Evolutionary conservation across 768 basidiomycete species (phyloP).

Genomic region (Rhodotorula taiwanensis): DNA sequence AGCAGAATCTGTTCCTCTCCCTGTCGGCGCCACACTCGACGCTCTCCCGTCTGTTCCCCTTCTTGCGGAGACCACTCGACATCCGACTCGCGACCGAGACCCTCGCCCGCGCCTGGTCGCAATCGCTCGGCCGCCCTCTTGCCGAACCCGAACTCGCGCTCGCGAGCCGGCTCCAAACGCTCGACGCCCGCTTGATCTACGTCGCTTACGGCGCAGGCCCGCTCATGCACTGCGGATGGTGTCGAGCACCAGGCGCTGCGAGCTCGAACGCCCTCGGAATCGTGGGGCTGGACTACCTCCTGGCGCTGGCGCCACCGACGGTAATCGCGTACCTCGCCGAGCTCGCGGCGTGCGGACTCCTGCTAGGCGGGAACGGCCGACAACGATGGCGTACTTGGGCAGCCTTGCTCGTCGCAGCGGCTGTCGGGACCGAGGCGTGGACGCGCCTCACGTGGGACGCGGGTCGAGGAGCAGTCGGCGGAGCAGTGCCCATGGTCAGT

Average conservation of each 20-base stretch:
- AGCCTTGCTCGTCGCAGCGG: not conserved
- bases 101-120: conserved; percentile 8
- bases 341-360: conserved; percentile 4
- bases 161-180: conserved; percentile 24
- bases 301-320: conserved; percentile 9
- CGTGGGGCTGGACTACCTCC: conserved; percentile 16
- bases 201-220: conserved; percentile 13
- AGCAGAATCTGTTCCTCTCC: conserved; percentile 29
- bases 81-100: conserved; percentile 28
- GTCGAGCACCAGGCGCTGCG: conserved; percentile 3
- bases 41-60: conserved; percentile 15
- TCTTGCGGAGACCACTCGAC: conserved; percentile 30
- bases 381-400: conserved; percentile 3
- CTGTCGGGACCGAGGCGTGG: not conserved
- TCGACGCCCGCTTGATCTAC: conserved; percentile 29
- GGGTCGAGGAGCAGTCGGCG: not conserved
- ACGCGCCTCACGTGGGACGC: conserved; percentile 13
- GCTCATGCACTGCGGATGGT: conserved; percentile 23
- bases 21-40: conserved; percentile 23
- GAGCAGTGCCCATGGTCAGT: conserved; percentile 11
- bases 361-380: conserved; percentile 9
- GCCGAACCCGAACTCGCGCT: conserved; percentile 7
- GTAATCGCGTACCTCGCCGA: conserved; percentile 7
- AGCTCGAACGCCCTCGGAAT: not conserved
- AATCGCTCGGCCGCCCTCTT: not conserved